Base-by-base conservation (phyloP, 305 asterid genomes). In the Rubia peregrina region DNA sequence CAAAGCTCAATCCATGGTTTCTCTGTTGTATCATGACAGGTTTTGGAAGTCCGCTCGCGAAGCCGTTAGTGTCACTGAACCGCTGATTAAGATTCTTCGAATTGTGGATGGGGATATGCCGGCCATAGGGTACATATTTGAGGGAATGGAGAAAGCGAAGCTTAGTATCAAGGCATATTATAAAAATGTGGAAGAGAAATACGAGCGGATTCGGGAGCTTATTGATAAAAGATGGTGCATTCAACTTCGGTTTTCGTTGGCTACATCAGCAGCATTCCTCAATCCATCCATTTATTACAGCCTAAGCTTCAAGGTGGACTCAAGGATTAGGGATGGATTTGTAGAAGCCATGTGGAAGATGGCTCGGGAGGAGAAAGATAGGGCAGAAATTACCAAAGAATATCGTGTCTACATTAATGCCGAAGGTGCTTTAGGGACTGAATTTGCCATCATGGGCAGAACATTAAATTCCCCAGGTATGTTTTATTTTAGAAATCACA, bases 51-150 rank as follows among this genome's bases (percentile, higher is more conserved):
- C 81, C 8, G 84, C 81, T 70, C 78, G 51, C 44, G 84, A 82
- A 75, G 89, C 77, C 14, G 77, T 80, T 26, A 55, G 68, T 24
- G 64, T 84, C 5, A 72, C 86, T 49, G 82, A 82, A 70, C 85
- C 86, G 12, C 73, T 85, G 49, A 51, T 82, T 70, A 78, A 80
- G 77, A 51, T 82, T 19, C 72, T 80, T 41, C 80, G 85, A 57
- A 74, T 80, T 19, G 77, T 82, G 16, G 85, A 85, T 2, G 88
- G 86, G 26, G 86, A 84, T 75, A 78, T 80, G 82, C 85, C 85
- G 59, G 85, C 85, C 61, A 82, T 80, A 69, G 89, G 85, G 30
- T 84, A 78, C 68, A 43, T 83, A 67, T 85, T 80, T 7, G 89
- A 77, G 67, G 85, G 83, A 53, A 75, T 85, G 69, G 84, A 71